Conservation (phyloP, 108 stramenopile species). For the Nannochloropsis gaditana region DNA sequence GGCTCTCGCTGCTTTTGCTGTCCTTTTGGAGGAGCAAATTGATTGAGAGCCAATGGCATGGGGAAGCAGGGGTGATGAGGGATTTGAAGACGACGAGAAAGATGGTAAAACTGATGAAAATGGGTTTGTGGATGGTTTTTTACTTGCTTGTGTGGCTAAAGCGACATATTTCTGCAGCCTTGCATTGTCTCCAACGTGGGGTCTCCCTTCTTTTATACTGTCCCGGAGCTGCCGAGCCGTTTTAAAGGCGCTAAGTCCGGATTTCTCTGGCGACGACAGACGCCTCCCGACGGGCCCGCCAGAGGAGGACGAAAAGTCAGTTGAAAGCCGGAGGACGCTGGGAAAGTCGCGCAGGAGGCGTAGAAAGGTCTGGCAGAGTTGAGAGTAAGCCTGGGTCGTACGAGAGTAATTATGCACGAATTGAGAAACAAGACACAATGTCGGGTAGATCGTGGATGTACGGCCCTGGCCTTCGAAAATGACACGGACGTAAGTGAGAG, state of each 20-base stretch:
- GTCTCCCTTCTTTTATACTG: no score
- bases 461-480: neutral
- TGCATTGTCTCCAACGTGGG: no score
- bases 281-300: neutral
- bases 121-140: no score
- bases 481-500: conserved; percentile 16
- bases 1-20: no score
- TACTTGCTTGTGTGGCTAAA: no score
- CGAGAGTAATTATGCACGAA: neutral
- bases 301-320: neutral
- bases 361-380: neutral
- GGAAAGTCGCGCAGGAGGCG: neutral
- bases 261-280: neutral
- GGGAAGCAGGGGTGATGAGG: no score
- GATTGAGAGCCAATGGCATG: no score
- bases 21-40: no score
- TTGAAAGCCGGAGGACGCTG: neutral
- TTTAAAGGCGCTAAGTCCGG: neutral
- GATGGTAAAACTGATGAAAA: no score
- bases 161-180: no score
- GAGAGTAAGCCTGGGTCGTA: neutral
- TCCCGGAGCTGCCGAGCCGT: neutral
- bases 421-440: neutral
- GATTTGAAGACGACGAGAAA: no score
- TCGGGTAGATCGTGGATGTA: neutral